Evolutionary conservation across 2,329 filamentous ascomycete genomes (phyloP).

Genomic region (Talaromyces sp.): DNA sequence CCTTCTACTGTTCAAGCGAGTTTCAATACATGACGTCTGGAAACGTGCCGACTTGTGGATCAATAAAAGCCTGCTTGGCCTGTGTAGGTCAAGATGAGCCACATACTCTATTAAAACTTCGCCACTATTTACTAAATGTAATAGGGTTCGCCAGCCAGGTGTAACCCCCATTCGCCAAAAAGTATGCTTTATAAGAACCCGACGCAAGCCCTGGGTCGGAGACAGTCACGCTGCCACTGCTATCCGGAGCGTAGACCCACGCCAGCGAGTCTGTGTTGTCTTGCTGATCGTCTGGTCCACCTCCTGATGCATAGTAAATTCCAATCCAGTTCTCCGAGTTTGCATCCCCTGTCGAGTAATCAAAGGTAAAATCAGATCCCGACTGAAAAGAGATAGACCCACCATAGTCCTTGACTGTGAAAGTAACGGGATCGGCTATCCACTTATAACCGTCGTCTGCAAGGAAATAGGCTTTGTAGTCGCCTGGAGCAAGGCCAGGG

Average conservation of each 20-base stretch:
- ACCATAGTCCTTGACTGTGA: background rate
- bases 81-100: background rate
- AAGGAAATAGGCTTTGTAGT: background rate
- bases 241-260: background rate
- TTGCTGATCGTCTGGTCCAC: background rate
- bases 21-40: background rate
- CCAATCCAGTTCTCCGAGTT: background rate
- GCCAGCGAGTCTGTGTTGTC: background rate
- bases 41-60: background rate
- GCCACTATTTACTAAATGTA: constrained; percentile 35
- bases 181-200: background rate
- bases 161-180: constrained; percentile 16
- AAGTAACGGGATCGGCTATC: background rate
- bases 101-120: constrained; percentile 12
- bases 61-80: background rate
- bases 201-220: background rate
- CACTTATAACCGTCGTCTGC: background rate
- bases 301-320: background rate
- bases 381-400: background rate
- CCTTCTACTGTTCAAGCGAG: background rate
- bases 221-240: background rate
- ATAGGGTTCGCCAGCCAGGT: constrained; percentile 31
- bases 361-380: background rate
- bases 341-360: background rate
- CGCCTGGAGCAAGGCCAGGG: background rate